Base-by-base conservation (phyloP, 805 yeast genomes). In the Ogataea salicorniae region DNA sequence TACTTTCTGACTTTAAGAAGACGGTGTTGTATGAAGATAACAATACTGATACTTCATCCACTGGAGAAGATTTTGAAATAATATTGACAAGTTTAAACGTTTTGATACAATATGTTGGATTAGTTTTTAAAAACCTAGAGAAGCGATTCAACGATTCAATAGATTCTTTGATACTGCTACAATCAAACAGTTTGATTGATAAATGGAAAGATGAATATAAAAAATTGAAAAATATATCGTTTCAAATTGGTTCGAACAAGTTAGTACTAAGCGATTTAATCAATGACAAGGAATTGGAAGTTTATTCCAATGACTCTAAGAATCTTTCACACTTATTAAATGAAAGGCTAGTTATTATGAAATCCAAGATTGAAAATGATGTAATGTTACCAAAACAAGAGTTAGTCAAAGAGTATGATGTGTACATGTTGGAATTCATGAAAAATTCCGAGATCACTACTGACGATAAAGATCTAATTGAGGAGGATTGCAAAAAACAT, bases 11-110 rank as follows among this genome's bases (percentile, higher is more conserved):
- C 45, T 63, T 67, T 52, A 62, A 55, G 42, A 64, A 63, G 47
- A 59, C 64, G 3, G 41, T 51, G 7, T 55, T 52, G 2, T 45
- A 58, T 31, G 60, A 60, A 41, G 57, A 54, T 11, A 26, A 26
- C 31, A 26, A 26, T 7, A 45, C 46, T 22, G 37, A 46, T 4
- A 48, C 58, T 18, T 52, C 53, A n/a, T 55, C 52, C 23, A 18
- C 41, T n/a, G 54, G 55, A 40, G 55, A 63, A 41, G 72, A 71
- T 42, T 67, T 77, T 41, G 73, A 73, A 52, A 61, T 66, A 16
- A 74, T 79, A n/a, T 67, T 79, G 57, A 71, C 72, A 37, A 70
- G 80, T 5, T 62, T 78, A 37, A 76, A 74, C 53, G 74, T 75
- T 2, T 65, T 79, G 11, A 73, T 76, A 46, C 82, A 76, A 54